These are phyloP conservation scores for Diospyros kaki DNA, from an alignment of 148 eudicot species.

Conservation along the genomic window DNA sequence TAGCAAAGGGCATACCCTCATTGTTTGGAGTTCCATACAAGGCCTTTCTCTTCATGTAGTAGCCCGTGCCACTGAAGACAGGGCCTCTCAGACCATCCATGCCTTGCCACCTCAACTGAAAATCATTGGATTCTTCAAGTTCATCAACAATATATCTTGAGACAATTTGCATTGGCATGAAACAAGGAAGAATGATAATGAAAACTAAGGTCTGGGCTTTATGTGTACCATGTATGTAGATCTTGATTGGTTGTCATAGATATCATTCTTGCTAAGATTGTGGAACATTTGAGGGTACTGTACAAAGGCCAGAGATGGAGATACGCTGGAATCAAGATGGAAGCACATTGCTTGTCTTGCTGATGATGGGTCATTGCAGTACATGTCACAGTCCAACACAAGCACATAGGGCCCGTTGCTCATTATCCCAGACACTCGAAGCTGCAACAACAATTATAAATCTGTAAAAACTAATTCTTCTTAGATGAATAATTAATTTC, in stretches of 20 bases:
- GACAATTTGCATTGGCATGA: too few species aligned
- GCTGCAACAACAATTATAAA: constrained; percentile 26
- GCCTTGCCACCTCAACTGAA: constrained; percentile 40
- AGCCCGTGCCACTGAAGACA: constrained; percentile 46
- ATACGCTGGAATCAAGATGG: constrained; percentile 40
- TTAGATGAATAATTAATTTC: too few species aligned
- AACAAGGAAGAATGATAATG: too few species aligned
- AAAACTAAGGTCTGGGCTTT: too few species aligned
- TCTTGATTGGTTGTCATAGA: constrained; percentile 44
- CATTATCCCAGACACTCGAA: constrained; percentile 46
- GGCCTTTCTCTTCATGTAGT: constrained; percentile 55
- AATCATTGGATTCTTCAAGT: neutral
- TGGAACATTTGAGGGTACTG: constrained; percentile 58
- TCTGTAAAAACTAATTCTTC: too few species aligned
- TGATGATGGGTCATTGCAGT: constrained; percentile 49
- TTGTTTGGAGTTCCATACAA: constrained; percentile 27
- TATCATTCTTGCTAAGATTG: constrained; percentile 36
- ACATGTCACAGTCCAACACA: constrained; percentile 66
- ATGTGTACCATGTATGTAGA: neutral
- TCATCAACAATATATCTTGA: too few species aligned
- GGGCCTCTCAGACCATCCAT: constrained; percentile 62
- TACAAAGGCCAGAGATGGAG: constrained; percentile 42
- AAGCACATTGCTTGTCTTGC: constrained; percentile 73
- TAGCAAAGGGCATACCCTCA: too few species aligned
- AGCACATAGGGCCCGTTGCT: constrained; percentile 59